A percentile compares a stretch with the other conserved stretches of the same genome.
Conservation (phyloP, 176 grass and related monocot species). For the Saccharum spontaneum region DNA sequence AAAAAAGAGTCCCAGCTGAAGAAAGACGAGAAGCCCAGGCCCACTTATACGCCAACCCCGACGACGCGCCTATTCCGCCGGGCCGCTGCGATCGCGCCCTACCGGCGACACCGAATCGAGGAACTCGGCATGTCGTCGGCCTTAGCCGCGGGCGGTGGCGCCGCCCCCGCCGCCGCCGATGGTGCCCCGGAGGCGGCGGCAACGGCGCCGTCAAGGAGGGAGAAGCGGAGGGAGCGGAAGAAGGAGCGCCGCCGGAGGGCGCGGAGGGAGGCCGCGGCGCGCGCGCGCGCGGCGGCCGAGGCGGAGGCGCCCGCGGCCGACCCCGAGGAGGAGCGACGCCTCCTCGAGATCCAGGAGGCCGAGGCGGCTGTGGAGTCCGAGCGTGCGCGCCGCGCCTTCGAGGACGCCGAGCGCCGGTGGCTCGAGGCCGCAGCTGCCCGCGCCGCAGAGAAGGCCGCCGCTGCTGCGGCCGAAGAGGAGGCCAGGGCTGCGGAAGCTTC, state of each 20-base stretch:
- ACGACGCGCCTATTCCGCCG: background rate
- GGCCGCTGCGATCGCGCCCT: background rate
- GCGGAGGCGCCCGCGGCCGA: conserved; percentile 51
- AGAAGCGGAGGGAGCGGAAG: conserved; percentile 66
- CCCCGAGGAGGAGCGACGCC: conserved; percentile 64
- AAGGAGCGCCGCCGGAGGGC: conserved; percentile 69
- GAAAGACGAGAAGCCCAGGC: background rate
- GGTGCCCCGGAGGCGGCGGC: background rate
- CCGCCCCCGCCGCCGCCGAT: background rate
- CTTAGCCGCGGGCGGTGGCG: background rate
- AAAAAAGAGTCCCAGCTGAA: background rate
- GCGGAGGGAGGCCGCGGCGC: conserved; percentile 55
- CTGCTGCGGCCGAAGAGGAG: conserved; percentile 39
- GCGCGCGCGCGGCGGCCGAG: conserved; percentile 52
- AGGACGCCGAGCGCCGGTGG: conserved; percentile 81
- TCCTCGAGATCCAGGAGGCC: conserved; percentile 49
- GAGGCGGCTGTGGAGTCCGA: conserved; percentile 55
- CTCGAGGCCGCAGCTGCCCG: conserved; percentile 55
- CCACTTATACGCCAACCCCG: background rate
- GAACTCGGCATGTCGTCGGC: conserved; percentile 32
- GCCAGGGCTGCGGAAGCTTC: conserved; percentile 41
- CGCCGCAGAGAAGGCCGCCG: conserved; percentile 41
- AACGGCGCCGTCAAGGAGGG: conserved; percentile 41
- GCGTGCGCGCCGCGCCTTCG: conserved; percentile 57
- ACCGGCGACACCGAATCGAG: background rate